Evolutionary conservation across 2,329 filamentous ascomycete genomes (phyloP).

Genomic region (Fusarium sp.): DNA sequence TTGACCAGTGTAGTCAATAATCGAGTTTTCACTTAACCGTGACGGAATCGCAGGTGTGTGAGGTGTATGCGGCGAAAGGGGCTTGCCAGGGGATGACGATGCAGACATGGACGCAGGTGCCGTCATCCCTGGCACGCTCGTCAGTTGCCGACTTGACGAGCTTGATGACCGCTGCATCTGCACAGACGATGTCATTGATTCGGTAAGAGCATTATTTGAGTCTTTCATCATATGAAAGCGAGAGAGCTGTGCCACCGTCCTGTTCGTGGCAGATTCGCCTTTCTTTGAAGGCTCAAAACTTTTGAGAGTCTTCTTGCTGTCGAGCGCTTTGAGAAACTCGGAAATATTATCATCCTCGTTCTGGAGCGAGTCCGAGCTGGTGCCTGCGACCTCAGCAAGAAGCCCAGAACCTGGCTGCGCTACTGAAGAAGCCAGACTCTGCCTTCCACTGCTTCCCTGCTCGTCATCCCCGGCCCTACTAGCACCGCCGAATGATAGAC

Average conservation of each 20-base stretch:
- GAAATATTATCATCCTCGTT: slow-evolving; percentile 93
- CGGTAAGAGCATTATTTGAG: slow-evolving; percentile 86
- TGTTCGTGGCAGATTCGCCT: slow-evolving; percentile 76
- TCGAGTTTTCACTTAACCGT: slow-evolving; percentile 89
- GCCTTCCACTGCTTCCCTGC: slow-evolving; percentile 82
- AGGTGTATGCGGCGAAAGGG: slow-evolving; percentile 87
- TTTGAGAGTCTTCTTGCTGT: slow-evolving; percentile 86
- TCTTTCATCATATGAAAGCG: slow-evolving; percentile 92
- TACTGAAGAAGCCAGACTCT: slow-evolving; percentile 76
- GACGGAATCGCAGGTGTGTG: slow-evolving; percentile 95
- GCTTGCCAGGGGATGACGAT: slow-evolving; percentile 90
- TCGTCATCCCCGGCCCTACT: slow-evolving; percentile 77
- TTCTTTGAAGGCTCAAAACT: slow-evolving; percentile 77
- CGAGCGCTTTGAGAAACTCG: slow-evolving; percentile 89
- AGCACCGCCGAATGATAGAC: slow-evolving; percentile 79
- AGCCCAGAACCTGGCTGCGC: slow-evolving; percentile 82
- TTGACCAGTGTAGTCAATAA: slow-evolving; percentile 56
- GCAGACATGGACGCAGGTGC: slow-evolving; percentile 83
- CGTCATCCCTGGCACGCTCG: slow-evolving; percentile 71
- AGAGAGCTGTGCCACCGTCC: slow-evolving; percentile 81
- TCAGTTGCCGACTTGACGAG: slow-evolving; percentile 71
- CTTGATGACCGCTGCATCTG: slow-evolving; percentile 85
- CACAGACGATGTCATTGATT: slow-evolving; percentile 92
- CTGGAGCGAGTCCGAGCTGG: slow-evolving; percentile 74
- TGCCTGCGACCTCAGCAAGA: slow-evolving; percentile 74